Percentiles rank a stretch among this genome's conserved stretches.
phyloP scores from a whole-genome alignment of 1,139 yeast genomes.

The Yamadazyma aaseri region DNA sequence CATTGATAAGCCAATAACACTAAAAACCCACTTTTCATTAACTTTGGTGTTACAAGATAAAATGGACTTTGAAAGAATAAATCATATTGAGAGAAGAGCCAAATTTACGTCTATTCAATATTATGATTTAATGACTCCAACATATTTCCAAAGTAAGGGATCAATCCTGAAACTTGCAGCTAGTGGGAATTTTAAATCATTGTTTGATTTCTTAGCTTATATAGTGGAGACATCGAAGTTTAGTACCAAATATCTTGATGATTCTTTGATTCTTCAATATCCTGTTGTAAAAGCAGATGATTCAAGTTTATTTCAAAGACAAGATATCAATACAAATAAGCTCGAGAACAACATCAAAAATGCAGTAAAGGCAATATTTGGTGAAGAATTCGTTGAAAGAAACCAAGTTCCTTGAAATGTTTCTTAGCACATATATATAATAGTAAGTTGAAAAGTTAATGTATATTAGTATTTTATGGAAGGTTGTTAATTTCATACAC shows the following conservation, averaged over 20 bases:
- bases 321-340: slow-evolving; percentile 19
- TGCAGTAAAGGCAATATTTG: slow-evolving; percentile 16
- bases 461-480: not conserved
- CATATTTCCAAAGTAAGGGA: slow-evolving; percentile 7
- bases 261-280: slow-evolving; percentile 16
- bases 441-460: too few relatives aligned
- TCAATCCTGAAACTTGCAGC: slow-evolving; percentile 12
- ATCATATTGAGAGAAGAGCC: slow-evolving; percentile 14
- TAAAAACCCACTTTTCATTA: slow-evolving; percentile 32
- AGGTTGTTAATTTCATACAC: slow-evolving; percentile 16
- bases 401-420: slow-evolving; percentile 3
- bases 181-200: slow-evolving; percentile 9
- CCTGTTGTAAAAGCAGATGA: slow-evolving; percentile 27
- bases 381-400: slow-evolving; percentile 11
- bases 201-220: slow-evolving; percentile 14
- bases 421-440: slow-evolving; percentile 2
- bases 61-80: slow-evolving; percentile 10
- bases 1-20: slow-evolving; percentile 21
- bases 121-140: slow-evolving; percentile 11
- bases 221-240: slow-evolving; percentile 11
- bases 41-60: slow-evolving; percentile 12
- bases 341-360: slow-evolving; percentile 15
- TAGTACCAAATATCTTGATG: slow-evolving; percentile 15
- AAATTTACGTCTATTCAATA: slow-evolving; percentile 22
- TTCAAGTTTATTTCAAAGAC: slow-evolving; percentile 24